Evolutionary conservation across 1,284 basidiomycete genomes (phyloP).

Genomic region (Agaricales sp.): DNA sequence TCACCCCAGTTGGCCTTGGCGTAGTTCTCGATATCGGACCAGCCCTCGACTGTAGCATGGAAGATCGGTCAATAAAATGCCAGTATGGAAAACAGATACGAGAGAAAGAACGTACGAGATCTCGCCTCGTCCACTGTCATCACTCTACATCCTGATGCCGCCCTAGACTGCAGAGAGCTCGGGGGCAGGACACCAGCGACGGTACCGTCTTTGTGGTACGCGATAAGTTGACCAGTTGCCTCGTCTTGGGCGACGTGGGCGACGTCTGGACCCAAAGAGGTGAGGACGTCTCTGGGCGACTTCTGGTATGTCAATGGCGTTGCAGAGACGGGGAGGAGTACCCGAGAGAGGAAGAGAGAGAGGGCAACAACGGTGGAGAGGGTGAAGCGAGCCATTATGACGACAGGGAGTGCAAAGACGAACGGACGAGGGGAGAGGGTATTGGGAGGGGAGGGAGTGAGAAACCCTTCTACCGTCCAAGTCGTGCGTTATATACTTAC

Average conservation of each 20-base stretch:
- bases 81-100: background rate
- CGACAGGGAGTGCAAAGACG: no score
- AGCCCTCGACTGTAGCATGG: constrained; percentile 11
- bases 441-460: no score
- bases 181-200: background rate
- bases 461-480: no score
- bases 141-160: background rate
- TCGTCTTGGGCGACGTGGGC: constrained; percentile 1
- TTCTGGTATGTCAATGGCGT: no score
- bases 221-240: background rate
- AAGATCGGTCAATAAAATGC: background rate
- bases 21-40: constrained; percentile 11
- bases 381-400: no score
- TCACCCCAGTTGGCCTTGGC: constrained; percentile 10
- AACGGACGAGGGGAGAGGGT: no score
- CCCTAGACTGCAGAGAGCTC: background rate
- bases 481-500: no score
- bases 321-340: no score
- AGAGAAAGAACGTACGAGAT: background rate
- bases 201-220: constrained; percentile 3
- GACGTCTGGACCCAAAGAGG: background rate
- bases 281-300: background rate
- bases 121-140: background rate
- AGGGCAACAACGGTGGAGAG: no score
- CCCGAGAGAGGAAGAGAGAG: no score